These are phyloP conservation scores for Euphorbia schlechtendalii DNA, from an alignment of 441 rosid species.

Conservation along the genomic window DNA sequence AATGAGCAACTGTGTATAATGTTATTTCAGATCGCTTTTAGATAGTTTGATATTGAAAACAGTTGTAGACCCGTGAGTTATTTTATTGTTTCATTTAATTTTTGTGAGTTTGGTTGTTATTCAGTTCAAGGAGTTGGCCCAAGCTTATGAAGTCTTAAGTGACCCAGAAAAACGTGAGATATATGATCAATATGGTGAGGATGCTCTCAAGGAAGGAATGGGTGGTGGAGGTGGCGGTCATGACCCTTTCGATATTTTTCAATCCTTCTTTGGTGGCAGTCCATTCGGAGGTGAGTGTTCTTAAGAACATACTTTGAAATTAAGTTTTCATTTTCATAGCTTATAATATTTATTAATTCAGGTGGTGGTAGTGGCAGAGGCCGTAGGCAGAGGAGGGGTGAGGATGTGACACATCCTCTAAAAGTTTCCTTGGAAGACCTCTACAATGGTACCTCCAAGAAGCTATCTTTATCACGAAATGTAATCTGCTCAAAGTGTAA, in stretches of 20 bases:
- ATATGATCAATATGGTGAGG: constrained; percentile 93
- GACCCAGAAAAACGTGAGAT: constrained; percentile 91
- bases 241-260: constrained; percentile 89
- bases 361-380: constrained; percentile 78
- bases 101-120: too few species aligned
- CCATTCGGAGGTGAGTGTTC: constrained; percentile 57
- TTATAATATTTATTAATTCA: neutral
- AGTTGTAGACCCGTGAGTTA: too few species aligned
- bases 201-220: constrained; percentile 95
- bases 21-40: too few species aligned
- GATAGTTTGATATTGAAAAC: too few species aligned
- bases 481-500: constrained; percentile 77
- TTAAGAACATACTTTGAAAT: too few species aligned
- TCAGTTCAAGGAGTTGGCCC: too few species aligned
- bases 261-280: constrained; percentile 80
- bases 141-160: constrained; percentile 81
- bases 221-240: constrained; percentile 74
- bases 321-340: neutral
- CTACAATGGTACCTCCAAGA: constrained; percentile 74
- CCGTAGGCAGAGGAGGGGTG: constrained; percentile 84
- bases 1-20: too few species aligned
- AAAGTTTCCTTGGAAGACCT: constrained; percentile 83
- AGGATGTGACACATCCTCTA: constrained; percentile 77
- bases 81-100: too few species aligned
- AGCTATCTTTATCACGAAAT: constrained; percentile 66